phyloP scores from a whole-genome alignment of 192 early-diverging fungal species.

The Obelidium mucronatum region DNA sequence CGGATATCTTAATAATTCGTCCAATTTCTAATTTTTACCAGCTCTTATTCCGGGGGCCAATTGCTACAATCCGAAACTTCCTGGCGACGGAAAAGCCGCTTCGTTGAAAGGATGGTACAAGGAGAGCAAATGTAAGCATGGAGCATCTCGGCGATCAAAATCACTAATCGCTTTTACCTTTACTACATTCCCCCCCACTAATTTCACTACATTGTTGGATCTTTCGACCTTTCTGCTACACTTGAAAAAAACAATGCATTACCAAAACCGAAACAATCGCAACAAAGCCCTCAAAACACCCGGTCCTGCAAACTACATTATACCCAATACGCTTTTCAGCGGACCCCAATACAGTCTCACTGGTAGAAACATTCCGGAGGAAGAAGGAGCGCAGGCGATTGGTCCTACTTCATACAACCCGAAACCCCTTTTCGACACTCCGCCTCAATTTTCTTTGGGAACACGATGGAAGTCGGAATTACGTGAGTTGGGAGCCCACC shows the following conservation, averaged over 20 bases:
- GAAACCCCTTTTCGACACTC: conserved; percentile 30
- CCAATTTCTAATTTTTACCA: not conserved
- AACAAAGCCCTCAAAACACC: conserved; percentile 57
- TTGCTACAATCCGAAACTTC: conserved; percentile 54
- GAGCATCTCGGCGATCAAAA: not conserved
- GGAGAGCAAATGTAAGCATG: conserved; percentile 55
- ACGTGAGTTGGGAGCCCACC: conserved; percentile 7
- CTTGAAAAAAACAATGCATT: no score
- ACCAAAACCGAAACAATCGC: not conserved
- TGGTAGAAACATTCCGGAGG: conserved; percentile 39
- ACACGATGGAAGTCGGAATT: conserved; percentile 16
- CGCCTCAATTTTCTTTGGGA: conserved; percentile 49
- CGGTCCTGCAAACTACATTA: conserved; percentile 64
- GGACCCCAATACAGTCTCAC: conserved; percentile 57
- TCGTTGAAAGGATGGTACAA: conserved; percentile 61
- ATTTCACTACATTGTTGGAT: no score
- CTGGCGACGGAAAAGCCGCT: conserved; percentile 47
- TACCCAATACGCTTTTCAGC: conserved; percentile 49
- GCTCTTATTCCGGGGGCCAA: conserved; percentile 46
- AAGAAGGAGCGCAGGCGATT: conserved; percentile 38
- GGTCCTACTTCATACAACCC: conserved; percentile 57
- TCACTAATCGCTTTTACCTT: not conserved
- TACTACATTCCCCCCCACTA: no score
- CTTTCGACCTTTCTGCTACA: conserved; percentile 12
- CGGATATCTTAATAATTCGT: no score